Base-by-base conservation (phyloP, 257 asterid genomes). In the Solanum pinnatisectum region DNA sequence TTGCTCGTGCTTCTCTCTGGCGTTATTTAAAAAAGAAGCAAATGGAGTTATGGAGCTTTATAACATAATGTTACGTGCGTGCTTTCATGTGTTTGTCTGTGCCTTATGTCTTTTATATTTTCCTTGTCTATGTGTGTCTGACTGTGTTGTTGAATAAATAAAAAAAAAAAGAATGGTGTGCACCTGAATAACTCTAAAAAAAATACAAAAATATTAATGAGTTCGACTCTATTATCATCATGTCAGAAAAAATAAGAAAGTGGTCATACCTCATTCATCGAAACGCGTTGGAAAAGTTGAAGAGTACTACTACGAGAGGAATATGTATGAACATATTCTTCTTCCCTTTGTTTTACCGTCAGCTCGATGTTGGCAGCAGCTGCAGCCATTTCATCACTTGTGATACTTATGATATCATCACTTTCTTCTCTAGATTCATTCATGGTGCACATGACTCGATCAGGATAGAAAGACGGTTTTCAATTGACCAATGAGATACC, bases 401-500 rank as follows among this genome's bases (percentile, higher is more conserved):
- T 85, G 30, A 82, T 82, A 82, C 73, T 85, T n/a, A 85, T 32
- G 8, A 25, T 25, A 40, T 71, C 82, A 39, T 65, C 87, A 68
- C 79, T 85, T 42, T 37, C 87, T 68, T 71, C 87, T 68, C 87
- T 65, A 82, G 70, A 82, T 49, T 82, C 85, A 30, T 49, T 82
- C 85, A 82, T 82, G 18, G 85, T 82, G 44, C 70, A 82, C 85
- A 82, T 82, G 42, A 27, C 85, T 46, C 30, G 32, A 35, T 36
- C 79, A 78, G 37, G 63, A 78, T 40, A 25, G 23, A 42, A 27
- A 79, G 40, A 79, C 18, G 11, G 3, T 32, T 71, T 32, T 71
- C 44, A 35, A 71, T 71, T 32, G 77, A 71, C 39, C 33, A 68
- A 16, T 30, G 59, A 56, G 67, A 72, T 72, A 16, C 42, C 14